Base-by-base conservation (phyloP, 768 basidiomycete species). In the Termitomyces eurrhizus region DNA sequence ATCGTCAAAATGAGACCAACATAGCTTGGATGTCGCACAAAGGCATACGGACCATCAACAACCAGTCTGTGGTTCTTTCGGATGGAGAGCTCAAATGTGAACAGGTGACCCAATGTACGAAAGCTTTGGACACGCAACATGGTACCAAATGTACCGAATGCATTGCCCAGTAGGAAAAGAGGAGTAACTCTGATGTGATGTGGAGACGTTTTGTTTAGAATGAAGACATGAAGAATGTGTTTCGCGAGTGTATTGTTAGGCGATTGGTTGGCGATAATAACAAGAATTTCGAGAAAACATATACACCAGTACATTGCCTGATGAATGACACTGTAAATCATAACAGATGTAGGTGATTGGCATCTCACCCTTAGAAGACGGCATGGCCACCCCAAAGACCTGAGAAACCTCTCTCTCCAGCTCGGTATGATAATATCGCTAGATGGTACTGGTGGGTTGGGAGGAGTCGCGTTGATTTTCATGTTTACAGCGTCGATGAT, bases 11-110 rank as follows among this genome's bases (percentile, higher is more conserved):
- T 73, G 16, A 75, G 62, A 11, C 69, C 74, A 16, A 67, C 68
- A 59, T 79, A 79, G 63, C 76, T 75, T 3, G 78, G 78, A 60
- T 79, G 77, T 42, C 77, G 70, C 16, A 77, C 68, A 49, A 70
- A 55, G 5, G 74, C 60, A 56, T 79, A 79, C 0, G 76, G 77
- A 1, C 77, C 76, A 2, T 63, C 39, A 0, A 69, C 70, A 33
- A 78, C 52, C 52, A 79, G 73, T 42, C 37, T 57, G 59, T 79
- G 77, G n/a, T 70, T 63, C 35, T 70, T 64, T 52, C 62, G 69
- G 18, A 78, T 69, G 56, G 69, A 70, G 7, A 78, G 68, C 49
- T 77, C 73, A 56, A 78, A 78, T 1, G 74, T 78, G 67, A 78
- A 78, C 13, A 72, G 64, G 6, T 61, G 62, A 24, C 76, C 77